phyloP scores from a whole-genome alignment of 2,329 filamentous ascomycete genomes.

The Fusarium continuum region DNA sequence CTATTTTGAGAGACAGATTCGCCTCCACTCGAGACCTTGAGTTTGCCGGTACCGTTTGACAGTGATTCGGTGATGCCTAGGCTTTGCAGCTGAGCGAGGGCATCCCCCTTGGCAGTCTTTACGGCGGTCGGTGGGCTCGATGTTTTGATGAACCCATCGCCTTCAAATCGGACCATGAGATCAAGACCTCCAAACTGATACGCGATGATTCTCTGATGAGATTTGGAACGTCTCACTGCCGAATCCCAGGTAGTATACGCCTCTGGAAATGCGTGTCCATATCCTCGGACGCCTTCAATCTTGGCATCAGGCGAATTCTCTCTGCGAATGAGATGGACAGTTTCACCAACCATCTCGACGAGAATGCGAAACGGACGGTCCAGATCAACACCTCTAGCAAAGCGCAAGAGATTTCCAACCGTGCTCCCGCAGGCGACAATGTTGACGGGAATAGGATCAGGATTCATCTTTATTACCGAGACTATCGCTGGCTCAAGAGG shows the following conservation, averaged over 20 bases:
- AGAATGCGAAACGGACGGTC: constrained; percentile 66
- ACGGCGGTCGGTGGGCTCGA: neutral
- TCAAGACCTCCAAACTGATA: constrained; percentile 62
- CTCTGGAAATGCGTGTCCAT: constrained; percentile 73
- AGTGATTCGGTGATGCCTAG: constrained; percentile 7
- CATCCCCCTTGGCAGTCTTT: neutral
- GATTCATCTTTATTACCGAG: constrained; percentile 48
- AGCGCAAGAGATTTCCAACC: constrained; percentile 68
- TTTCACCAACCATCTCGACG: constrained; percentile 63
- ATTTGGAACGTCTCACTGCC: constrained; percentile 62
- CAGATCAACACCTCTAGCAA: constrained; percentile 55
- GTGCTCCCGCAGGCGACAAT: constrained; percentile 71
- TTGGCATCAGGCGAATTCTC: constrained; percentile 67
- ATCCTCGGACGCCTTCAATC: constrained; percentile 66
- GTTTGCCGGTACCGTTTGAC: neutral
- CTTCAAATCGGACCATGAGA: constrained; percentile 43
- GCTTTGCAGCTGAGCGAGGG: constrained; percentile 2
- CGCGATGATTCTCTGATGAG: constrained; percentile 69
- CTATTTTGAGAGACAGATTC: constrained; percentile 42
- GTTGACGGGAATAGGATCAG: constrained; percentile 52
- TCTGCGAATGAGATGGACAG: constrained; percentile 70
- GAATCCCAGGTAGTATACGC: constrained; percentile 70
- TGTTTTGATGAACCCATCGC: constrained; percentile 41
- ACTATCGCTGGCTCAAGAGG: constrained; percentile 61
- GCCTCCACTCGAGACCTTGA: constrained; percentile 41